Evolutionary conservation across 192 early-diverging fungal species (phyloP).

Genomic region (Podila epigama): DNA sequence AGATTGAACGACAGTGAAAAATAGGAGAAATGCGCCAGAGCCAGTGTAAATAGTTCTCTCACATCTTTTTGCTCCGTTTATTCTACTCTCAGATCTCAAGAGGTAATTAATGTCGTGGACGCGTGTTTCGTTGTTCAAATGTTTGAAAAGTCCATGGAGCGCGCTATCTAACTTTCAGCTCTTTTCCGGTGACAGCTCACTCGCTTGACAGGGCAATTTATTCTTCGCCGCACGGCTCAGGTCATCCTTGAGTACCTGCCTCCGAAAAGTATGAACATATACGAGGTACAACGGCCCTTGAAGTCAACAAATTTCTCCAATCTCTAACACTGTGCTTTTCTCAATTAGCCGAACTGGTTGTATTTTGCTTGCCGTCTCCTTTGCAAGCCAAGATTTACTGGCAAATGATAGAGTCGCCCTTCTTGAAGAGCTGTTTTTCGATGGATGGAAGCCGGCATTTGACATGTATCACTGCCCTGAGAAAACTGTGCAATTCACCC

Average conservation of each 20-base stretch:
- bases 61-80: no score
- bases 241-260: constrained; percentile 64
- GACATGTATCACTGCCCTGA: constrained; percentile 52
- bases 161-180: no score
- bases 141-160: no score
- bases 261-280: constrained; percentile 53
- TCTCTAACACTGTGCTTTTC: background rate
- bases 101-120: background rate
- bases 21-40: background rate
- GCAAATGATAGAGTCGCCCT: constrained; percentile 27
- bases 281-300: background rate
- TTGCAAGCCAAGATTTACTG: constrained; percentile 53
- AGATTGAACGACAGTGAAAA: background rate
- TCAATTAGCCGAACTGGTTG: constrained; percentile 55
- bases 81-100: background rate
- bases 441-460: constrained; percentile 50
- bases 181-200: constrained; percentile 26
- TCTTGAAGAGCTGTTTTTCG: constrained; percentile 26
- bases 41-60: background rate
- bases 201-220: constrained; percentile 57
- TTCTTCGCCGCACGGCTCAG: constrained; percentile 65
- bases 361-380: constrained; percentile 58
- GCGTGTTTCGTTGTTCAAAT: no score
- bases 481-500: constrained; percentile 54
- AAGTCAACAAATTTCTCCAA: background rate